Evolutionary conservation across 768 basidiomycete genomes (phyloP), one percentile per base, ranked within the genome.

Genomic region (Suillus luteus): DNA sequence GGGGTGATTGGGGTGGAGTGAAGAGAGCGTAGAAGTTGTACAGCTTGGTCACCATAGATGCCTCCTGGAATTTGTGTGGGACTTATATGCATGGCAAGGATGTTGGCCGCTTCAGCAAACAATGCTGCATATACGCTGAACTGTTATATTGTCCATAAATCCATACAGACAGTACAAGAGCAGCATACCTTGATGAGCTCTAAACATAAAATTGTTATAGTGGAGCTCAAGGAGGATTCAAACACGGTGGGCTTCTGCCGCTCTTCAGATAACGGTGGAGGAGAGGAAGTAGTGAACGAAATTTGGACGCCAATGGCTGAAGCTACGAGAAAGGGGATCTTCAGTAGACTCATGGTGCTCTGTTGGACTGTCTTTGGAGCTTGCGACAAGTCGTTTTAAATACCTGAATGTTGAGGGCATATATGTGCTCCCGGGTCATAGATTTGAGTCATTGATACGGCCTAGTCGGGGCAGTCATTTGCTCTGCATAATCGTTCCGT

Each of bases 301-400:
- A 64, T 17, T n/a, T 73, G 71, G 61, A 73, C 71, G 46, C 73
- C 68, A 64, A 68, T 70, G 7, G 71, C 22, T 15, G 70, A 71
- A 3, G 65, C 61, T 22, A 71, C 31, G 48, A 73, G 68, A 17
- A 75, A 65, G 22, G 68, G 40, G 19, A 61, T n/a, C 48, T 75
- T 73, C 59, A 62, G 43, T 38, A 69, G 31, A 8, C 65, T 61
- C 70, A 73, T 48, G n/a, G n/a, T 46, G 19, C 19, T 7, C 17
- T 1, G 17, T 19, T 44, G 43, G 19, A 6, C n/a, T 46, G 48
- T 14, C 48, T 14, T 14, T 24, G 22, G 48, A 49, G 6, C 12
- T 24, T 24, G 22, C 12, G 22, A 49, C n/a, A 2, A 19, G 43
- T 44, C 19, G 5, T 24, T 7, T 52, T 31, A 31, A 19, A 31